phyloP scores from a whole-genome alignment of 139 green algal species.

The Picochlorum sp. region DNA sequence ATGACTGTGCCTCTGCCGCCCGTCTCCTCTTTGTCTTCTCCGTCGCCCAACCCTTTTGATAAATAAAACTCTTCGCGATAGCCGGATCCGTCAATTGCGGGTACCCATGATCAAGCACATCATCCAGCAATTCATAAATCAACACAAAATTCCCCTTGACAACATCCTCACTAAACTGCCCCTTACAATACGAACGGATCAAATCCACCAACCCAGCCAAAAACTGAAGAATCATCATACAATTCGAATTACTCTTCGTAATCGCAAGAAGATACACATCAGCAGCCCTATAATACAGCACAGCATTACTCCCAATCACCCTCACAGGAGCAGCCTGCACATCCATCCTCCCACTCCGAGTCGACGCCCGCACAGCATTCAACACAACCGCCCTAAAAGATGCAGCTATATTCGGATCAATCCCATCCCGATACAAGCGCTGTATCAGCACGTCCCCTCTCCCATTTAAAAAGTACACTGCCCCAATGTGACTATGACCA shows the following conservation, averaged over 20 bases:
- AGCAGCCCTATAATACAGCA: constrained; percentile 75
- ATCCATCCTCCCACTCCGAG: constrained; percentile 35
- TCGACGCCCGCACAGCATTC: constrained; percentile 28
- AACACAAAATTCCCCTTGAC: constrained; percentile 92
- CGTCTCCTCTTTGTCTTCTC: constrained; percentile 44
- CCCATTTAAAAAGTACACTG: constrained; percentile 90
- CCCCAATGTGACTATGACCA: constrained; percentile 24
- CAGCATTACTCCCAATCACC: constrained; percentile 61
- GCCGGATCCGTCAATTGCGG: constrained; percentile 80
- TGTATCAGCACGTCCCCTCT: constrained; percentile 89
- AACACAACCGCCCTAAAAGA: constrained; percentile 86
- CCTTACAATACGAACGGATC: constrained; percentile 84
- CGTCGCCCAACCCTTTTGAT: constrained; percentile 71
- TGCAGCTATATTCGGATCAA: constrained; percentile 77
- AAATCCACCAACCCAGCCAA: constrained; percentile 72
- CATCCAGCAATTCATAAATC: constrained; percentile 94
- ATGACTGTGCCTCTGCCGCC: constrained; percentile 54
- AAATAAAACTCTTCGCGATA: constrained; percentile 89
- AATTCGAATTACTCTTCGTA: constrained; percentile 84
- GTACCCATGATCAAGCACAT: constrained; percentile 80
- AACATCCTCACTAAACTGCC: constrained; percentile 70
- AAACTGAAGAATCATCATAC: constrained; percentile 85
- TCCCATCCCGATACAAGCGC: constrained; percentile 82
- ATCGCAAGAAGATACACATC: constrained; percentile 94
- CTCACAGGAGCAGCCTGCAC: constrained; percentile 57